A percentile compares a stretch with the other conserved stretches of the same genome.
These are phyloP conservation scores for Candida sp. DNA, from an alignment of 1,139 yeast species.

Conservation along the genomic window DNA sequence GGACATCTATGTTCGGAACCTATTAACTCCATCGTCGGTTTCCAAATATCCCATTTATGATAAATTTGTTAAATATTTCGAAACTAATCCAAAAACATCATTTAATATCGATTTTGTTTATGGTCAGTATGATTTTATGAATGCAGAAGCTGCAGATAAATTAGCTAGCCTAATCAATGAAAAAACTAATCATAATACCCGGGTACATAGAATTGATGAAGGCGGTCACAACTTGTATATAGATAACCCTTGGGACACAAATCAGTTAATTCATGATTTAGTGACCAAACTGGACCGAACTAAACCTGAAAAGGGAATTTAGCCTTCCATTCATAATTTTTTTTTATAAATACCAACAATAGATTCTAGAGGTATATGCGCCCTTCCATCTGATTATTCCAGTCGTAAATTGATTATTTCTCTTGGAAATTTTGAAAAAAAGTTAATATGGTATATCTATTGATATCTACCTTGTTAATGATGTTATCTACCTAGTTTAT, in stretches of 20 bases:
- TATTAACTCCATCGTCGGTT: constrained; percentile 73
- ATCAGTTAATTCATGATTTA: constrained; percentile 25
- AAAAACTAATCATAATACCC: constrained; percentile 10
- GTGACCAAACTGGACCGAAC: too few relatives aligned
- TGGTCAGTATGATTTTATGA: constrained; percentile 90
- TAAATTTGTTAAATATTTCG: constrained; percentile 38
- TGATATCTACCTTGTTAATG: background rate
- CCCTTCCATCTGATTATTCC: background rate
- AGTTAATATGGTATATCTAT: background rate
- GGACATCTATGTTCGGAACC: constrained; percentile 60
- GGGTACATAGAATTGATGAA: constrained; percentile 19
- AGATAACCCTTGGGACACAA: constrained; percentile 54
- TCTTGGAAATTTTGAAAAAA: too few relatives aligned
- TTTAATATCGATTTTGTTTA: constrained; percentile 59
- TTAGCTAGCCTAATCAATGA: constrained; percentile 37
- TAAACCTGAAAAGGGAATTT: too few relatives aligned
- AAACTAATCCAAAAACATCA: constrained; percentile 13
- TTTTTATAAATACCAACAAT: too few relatives aligned
- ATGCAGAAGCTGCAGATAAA: constrained; percentile 63
- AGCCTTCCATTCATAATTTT: too few relatives aligned
- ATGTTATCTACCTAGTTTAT: background rate
- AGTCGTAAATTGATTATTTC: too few relatives aligned
- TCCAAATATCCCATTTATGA: constrained; percentile 76
- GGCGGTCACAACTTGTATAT: constrained; percentile 48
- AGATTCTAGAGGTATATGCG: too few relatives aligned